Conservation (phyloP, 345 rosid species). For the Melastoma malabathricum region DNA sequence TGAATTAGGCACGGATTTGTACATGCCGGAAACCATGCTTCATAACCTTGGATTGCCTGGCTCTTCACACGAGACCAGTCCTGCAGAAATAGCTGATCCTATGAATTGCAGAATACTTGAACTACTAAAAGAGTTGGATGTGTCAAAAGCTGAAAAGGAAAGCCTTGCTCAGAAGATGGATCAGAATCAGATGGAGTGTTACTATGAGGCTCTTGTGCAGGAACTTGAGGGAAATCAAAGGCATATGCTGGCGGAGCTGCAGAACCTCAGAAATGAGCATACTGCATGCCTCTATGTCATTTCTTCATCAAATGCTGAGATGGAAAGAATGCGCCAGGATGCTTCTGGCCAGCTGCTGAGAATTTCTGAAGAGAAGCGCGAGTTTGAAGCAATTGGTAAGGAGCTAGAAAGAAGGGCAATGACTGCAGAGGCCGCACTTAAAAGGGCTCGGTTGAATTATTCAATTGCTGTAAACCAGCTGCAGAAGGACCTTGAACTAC, state of each 20-base stretch:
- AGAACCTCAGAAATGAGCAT: constrained; percentile 82
- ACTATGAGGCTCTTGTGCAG: constrained; percentile 84
- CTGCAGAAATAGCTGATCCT: constrained; percentile 37
- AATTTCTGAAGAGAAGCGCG: constrained; percentile 56
- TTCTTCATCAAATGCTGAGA: constrained; percentile 69
- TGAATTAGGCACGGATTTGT: constrained; percentile 48
- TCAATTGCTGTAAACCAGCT: constrained; percentile 86
- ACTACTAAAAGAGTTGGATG: constrained; percentile 80
- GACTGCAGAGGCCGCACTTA: constrained; percentile 77
- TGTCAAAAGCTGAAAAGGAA: constrained; percentile 72
- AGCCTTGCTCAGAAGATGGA: constrained; percentile 86
- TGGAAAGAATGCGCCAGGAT: constrained; percentile 56
- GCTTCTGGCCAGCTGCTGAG: constrained; percentile 47
- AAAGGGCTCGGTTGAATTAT: constrained; percentile 91
- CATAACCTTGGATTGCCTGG: constrained; percentile 51
- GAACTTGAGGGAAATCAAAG: constrained; percentile 98
- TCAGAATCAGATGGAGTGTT: constrained; percentile 97
- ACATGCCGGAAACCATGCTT: constrained; percentile 74
- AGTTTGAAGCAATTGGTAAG: constrained; percentile 45
- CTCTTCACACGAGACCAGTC: constrained; percentile 42
- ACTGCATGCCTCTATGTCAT: constrained; percentile 55
- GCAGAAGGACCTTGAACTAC: constrained; percentile 91
- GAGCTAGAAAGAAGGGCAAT: constrained; percentile 73
- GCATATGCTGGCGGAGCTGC: constrained; percentile 80
- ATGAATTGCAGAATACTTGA: constrained; percentile 68